Evolutionary conservation across 306 rosid species (phyloP), one percentile per base, ranked within the genome.

Genomic region (Crataegus laevigata): DNA sequence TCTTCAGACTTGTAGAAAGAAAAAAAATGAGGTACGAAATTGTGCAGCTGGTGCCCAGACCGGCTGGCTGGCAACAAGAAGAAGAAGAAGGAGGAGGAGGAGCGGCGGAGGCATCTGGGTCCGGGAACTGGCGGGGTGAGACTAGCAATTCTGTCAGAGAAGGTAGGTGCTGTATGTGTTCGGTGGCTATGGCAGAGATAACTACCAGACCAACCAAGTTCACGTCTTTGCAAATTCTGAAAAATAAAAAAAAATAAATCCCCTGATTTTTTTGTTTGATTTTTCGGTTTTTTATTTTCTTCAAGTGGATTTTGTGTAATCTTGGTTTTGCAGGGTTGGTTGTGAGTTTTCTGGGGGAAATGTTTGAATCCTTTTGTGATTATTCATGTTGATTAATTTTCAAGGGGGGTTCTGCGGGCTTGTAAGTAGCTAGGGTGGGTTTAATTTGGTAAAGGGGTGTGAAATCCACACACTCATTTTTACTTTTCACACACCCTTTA

Each of bases 101-200:
- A 30, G 43, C 11, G 43, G 1, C 9, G 36, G 62, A 26, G 67
- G 82, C 81, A 51, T 75, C 79, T 81, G 96, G 91, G 78, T 97
- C 98, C 77, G 99, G 99, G 32, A 94, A 87, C 81, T 82, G 99
- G 91, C 92, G 98, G 99, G 99, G 99, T 12, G 97, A 92, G 84
- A 87, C 96, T 77, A 90, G 96, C 83, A 92, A 89, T 92, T 91
- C 99, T 92, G 80, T 94, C 83, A 89, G 87, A 84, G 97, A 89
- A 61, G 99, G 99, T 1, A 89, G 87, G 71, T 88, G 76, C 78
- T 92, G 87, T 94, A 92, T 81, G 89, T 94, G 64, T 94, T 94
- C 50, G 98, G 96, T 10, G 99, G 98, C 50, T 94, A 94, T 60
- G 99, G 99, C 87, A 88, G 81, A 77, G 88, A 90, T 80, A 92